Evolutionary conservation across 2,329 filamentous ascomycete species (phyloP).

Genomic region (Penicillium polonicum): DNA sequence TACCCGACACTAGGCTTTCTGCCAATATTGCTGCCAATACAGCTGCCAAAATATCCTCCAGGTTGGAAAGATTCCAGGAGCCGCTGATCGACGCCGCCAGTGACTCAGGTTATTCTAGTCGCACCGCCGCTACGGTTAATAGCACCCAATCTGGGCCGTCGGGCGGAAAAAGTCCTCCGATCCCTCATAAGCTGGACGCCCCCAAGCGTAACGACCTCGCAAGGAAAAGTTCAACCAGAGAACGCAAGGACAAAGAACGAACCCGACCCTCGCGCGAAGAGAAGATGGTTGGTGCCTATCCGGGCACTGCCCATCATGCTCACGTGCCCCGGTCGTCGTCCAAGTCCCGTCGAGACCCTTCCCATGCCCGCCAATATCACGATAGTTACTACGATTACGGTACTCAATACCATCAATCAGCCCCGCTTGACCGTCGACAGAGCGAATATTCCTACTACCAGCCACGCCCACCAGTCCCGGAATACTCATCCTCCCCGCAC

Average conservation of each 20-base stretch:
- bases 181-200: slow-evolving; percentile 40
- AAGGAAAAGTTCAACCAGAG: slow-evolving; percentile 32
- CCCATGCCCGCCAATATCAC: slow-evolving; percentile 32
- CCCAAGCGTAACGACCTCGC: slow-evolving; percentile 31
- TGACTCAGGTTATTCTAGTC: slow-evolving; percentile 64
- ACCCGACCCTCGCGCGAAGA: slow-evolving; percentile 32
- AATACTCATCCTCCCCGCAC: slow-evolving; percentile 35
- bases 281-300: slow-evolving; percentile 37
- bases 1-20: slow-evolving; percentile 49
- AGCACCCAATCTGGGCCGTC: slow-evolving; percentile 52
- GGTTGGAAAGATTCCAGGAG: slow-evolving; percentile 40
- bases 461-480: slow-evolving; percentile 29
- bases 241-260: slow-evolving; percentile 33
- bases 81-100: slow-evolving; percentile 51
- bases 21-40: slow-evolving; percentile 47
- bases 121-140: slow-evolving; percentile 54
- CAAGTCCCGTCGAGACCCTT: slow-evolving; percentile 35
- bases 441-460: slow-evolving; percentile 35
- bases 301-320: slow-evolving; percentile 30
- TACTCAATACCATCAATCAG: slow-evolving; percentile 34
- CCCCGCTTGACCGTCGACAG: slow-evolving; percentile 32
- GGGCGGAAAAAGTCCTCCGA: slow-evolving; percentile 39
- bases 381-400: slow-evolving; percentile 40
- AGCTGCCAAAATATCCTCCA: slow-evolving; percentile 48
- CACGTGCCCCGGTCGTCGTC: slow-evolving; percentile 35